These are phyloP conservation scores for Gentiana straminea DNA, from an alignment of 257 asterid genomes.

Conservation along the genomic window DNA sequence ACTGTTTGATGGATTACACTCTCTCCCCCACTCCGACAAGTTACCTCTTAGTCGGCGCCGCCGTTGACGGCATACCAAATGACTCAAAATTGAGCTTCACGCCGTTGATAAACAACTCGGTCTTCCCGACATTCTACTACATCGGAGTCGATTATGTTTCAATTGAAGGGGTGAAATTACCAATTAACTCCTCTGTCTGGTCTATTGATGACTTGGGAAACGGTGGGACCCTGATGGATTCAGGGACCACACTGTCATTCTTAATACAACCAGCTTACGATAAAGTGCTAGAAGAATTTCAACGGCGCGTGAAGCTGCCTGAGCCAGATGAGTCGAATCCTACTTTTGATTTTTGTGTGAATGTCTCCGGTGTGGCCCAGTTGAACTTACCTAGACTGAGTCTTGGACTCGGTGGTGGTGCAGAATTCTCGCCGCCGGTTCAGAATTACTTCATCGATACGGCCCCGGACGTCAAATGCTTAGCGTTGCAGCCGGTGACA, in stretches of 20 bases:
- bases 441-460: slow-evolving; percentile 62
- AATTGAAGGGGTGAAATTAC: slow-evolving; percentile 37
- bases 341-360: slow-evolving; percentile 57
- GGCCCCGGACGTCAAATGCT: slow-evolving; percentile 46
- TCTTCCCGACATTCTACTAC: slow-evolving; percentile 60
- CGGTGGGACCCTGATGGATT: slow-evolving; percentile 75
- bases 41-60: slow-evolving; percentile 43
- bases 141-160: slow-evolving; percentile 36
- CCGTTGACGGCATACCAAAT: slow-evolving; percentile 10
- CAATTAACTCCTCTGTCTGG: slow-evolving; percentile 62
- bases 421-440: slow-evolving; percentile 48
- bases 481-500: slow-evolving; percentile 57
- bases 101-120: slow-evolving; percentile 39
- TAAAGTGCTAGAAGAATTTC: slow-evolving; percentile 26
- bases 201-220: slow-evolving; percentile 49
- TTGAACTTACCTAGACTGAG: slow-evolving; percentile 51
- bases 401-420: slow-evolving; percentile 53
- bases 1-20: slow-evolving; percentile 67
- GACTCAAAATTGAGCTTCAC: slow-evolving; percentile 34
- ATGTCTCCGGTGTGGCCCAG: slow-evolving; percentile 28
- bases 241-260: slow-evolving; percentile 77
- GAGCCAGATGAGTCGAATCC: slow-evolving; percentile 20
- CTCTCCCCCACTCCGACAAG: slow-evolving; percentile 70
- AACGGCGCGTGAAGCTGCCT: slow-evolving; percentile 44
- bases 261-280: slow-evolving; percentile 49